Evolutionary conservation across 371 early-diverging fungal genomes (phyloP).

Genomic region (Blastocladiella emersonii): DNA sequence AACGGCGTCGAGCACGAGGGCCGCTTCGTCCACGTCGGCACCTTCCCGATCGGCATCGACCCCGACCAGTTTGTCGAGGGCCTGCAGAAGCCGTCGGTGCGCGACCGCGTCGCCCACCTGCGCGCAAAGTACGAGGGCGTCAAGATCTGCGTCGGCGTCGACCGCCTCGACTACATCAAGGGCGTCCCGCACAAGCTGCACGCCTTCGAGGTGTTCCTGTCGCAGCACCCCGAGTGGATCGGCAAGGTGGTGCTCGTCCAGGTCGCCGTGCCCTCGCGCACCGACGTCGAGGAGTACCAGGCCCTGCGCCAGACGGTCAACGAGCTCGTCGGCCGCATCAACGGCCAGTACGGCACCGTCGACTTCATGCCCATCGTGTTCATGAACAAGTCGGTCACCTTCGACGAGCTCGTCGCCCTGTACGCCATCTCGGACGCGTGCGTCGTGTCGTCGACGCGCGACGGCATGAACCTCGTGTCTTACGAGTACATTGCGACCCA

Average conservation of each 20-base stretch:
- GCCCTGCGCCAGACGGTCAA: constrained; percentile 79
- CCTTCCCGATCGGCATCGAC: constrained; percentile 99
- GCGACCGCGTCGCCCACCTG: constrained; percentile 55
- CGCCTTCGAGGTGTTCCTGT: constrained; percentile 87
- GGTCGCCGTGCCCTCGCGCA: constrained; percentile 94
- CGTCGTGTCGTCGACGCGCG: constrained; percentile 92
- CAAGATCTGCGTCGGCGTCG: constrained; percentile 94
- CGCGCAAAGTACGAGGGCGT: constrained; percentile 75
- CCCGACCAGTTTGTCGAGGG: constrained; percentile 79
- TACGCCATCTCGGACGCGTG: constrained; percentile 95
- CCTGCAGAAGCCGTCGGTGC: constrained; percentile 36
- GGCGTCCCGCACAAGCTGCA: constrained; percentile 98
- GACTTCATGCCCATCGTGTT: constrained; percentile 97
- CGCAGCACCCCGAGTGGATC: constrained; percentile 80
- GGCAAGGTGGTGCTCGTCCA: constrained; percentile 94
- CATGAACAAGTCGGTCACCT: constrained; percentile 88
- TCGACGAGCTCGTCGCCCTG: constrained; percentile 90
- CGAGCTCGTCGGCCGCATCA: constrained; percentile 91
- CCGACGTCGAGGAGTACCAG: constrained; percentile 95
- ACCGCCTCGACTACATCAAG: constrained; percentile 99
- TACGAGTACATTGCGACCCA: constrained; percentile 86
- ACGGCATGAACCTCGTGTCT: constrained; percentile 99
- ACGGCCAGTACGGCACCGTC: constrained; percentile 82
- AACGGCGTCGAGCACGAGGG: constrained; percentile 86
- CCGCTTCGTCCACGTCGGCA: constrained; percentile 78